Evolutionary conservation across 192 early-diverging fungal genomes (phyloP).

Genomic region (Nowakowskiella sp.): DNA sequence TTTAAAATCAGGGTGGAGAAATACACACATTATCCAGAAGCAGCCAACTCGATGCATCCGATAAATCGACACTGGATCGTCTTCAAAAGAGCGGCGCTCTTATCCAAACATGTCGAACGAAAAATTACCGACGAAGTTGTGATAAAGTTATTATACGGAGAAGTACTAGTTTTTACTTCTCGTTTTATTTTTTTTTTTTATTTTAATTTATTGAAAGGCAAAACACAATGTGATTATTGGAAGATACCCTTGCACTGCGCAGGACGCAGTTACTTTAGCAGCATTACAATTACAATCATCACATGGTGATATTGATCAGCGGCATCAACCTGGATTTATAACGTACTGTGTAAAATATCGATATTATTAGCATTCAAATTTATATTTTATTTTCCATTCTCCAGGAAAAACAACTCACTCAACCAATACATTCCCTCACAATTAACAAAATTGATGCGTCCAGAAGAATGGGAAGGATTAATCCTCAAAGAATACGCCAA

Average conservation of each 20-base stretch:
- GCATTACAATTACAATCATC: constrained; percentile 38
- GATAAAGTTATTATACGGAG: constrained; percentile 43
- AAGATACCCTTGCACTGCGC: constrained; percentile 38
- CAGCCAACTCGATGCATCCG: constrained; percentile 32
- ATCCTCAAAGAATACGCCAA: constrained; percentile 10
- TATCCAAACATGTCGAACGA: constrained; percentile 27
- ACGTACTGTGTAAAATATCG: constrained; percentile 11
- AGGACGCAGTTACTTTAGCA: constrained; percentile 36
- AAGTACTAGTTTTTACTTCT: constrained; percentile 20
- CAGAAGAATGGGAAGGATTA: constrained; percentile 5
- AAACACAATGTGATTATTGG: constrained; percentile 44
- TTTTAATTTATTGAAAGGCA: constrained; percentile 24
- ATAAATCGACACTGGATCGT: constrained; percentile 50
- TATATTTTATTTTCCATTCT: constrained; percentile 3
- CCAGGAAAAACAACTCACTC: background rate
- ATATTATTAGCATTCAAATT: constrained; percentile 1
- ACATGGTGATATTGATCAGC: constrained; percentile 35
- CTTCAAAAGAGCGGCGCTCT: constrained; percentile 39
- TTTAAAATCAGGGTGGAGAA: constrained; percentile 33
- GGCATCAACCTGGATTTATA: constrained; percentile 35
- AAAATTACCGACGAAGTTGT: constrained; percentile 22
- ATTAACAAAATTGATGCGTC: constrained; percentile 1
- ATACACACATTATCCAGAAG: constrained; percentile 52
- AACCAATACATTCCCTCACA: constrained; percentile 5
- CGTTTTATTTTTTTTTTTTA: constrained; percentile 8